These are phyloP conservation scores for Globisporangium irregulare DNA, from an alignment of 352 stramenopile genomes.

Conservation along the genomic window DNA sequence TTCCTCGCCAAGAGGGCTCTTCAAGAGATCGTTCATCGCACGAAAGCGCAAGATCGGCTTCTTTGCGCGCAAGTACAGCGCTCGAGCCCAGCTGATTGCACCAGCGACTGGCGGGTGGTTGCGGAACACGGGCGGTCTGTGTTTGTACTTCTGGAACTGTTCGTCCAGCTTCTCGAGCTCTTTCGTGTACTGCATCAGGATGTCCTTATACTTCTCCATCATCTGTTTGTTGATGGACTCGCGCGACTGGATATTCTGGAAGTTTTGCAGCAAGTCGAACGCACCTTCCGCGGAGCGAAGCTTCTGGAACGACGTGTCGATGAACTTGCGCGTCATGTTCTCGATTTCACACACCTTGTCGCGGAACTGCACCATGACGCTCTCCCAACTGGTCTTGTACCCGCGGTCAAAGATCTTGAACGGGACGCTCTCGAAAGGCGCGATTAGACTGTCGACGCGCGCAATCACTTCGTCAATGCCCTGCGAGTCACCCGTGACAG, in stretches of 20 bases:
- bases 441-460: slow-evolving; percentile 80
- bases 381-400: slow-evolving; percentile 95
- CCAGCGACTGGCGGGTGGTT: slow-evolving; percentile 90
- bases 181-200: slow-evolving; percentile 95
- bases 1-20: slow-evolving; percentile 87
- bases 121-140: slow-evolving; percentile 89
- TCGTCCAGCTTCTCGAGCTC: slow-evolving; percentile 91
- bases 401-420: slow-evolving; percentile 93
- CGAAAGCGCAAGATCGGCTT: slow-evolving; percentile 93
- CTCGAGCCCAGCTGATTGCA: slow-evolving; percentile 80
- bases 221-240: slow-evolving; percentile 97
- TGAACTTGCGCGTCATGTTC: slow-evolving; percentile 93
- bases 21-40: slow-evolving; percentile 92
- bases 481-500: slow-evolving; percentile 92
- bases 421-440: slow-evolving; percentile 86
- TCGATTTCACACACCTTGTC: slow-evolving; percentile 94
- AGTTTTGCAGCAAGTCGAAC: slow-evolving; percentile 97
- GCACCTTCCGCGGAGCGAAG: slow-evolving; percentile 92
- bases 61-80: slow-evolving; percentile 90
- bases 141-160: slow-evolving; percentile 87
- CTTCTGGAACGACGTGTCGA: slow-evolving; percentile 95
- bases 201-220: slow-evolving; percentile 97
- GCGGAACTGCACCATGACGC: slow-evolving; percentile 93
- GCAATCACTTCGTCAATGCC: slow-evolving; percentile 94
- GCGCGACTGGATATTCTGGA: slow-evolving; percentile 94